A percentile compares a stretch with the other conserved stretches of the same genome.
Evolutionary conservation across 2,329 filamentous ascomycete genomes (phyloP).

Genomic region (Monilinia fructicola): DNA sequence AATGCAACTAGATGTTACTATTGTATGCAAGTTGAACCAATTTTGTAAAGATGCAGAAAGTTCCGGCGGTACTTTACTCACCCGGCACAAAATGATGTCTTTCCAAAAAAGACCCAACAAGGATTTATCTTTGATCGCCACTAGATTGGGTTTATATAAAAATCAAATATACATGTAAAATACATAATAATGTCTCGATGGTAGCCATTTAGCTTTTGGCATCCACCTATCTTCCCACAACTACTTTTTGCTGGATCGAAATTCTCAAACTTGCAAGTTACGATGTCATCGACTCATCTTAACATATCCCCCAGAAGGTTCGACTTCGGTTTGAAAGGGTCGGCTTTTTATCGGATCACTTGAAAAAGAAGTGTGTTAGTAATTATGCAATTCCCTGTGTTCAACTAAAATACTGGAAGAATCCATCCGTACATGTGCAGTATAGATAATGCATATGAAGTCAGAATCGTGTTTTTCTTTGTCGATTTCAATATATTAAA

Average conservation of each 20-base stretch:
- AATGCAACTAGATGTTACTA: too few species aligned
- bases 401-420: not conserved
- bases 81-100: not conserved
- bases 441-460: not conserved
- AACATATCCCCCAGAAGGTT: not conserved
- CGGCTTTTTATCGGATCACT: not conserved
- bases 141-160: not conserved
- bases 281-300: slow-evolving; percentile 6
- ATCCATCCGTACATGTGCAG: slow-evolving; percentile 1
- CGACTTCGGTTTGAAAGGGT: slow-evolving; percentile 8
- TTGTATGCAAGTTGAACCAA: too few species aligned
- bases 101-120: not conserved
- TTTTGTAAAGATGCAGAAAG: not conserved
- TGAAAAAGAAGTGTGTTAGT: not conserved
- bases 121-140: not conserved
- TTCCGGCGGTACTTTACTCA: not conserved
- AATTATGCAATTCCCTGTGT: slow-evolving; percentile 1
- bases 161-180: not conserved
- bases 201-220: slow-evolving; percentile 5
- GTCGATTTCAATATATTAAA: slow-evolving; percentile 4
- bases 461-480: not conserved
- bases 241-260: not conserved
- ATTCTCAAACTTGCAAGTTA: not conserved
- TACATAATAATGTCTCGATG: not conserved
- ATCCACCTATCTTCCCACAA: not conserved